Evolutionary conservation across 2,329 filamentous ascomycete species (phyloP), one percentile per base, ranked within the genome.

Genomic region (Aspergillus ibericus): DNA sequence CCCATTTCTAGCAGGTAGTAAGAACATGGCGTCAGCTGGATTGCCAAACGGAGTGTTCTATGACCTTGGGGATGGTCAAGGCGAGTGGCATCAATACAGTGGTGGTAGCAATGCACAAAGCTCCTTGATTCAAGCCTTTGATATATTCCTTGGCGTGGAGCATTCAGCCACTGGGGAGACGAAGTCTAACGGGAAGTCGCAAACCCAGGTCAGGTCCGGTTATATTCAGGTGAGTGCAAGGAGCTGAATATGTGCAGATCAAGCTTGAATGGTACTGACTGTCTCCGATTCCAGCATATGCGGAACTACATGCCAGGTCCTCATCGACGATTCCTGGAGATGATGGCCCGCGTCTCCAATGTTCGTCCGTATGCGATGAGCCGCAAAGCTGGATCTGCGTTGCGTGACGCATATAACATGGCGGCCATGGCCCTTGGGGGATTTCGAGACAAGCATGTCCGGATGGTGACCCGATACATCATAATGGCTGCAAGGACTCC

Each of bases 91-190:
- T 18, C 78, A 81, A 51, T 80, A 82, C 58, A 78, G 80, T 32
- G 82, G 82, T 2, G 82, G 82, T 0, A 83, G 81, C 61, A 84
- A 84, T 63, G 82, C 80, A 0, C 82, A 84, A 63, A 83, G 81
- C 68, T 83, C 81, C 0, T 61, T 84, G 47, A 76, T 84, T 3
- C 82, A 84, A 50, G 80, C 83, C 18, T 81, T 83, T 58, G 82
- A 84, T 61, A 80, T 81, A 6, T 78, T 80, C 2, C 74, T 84
- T 2, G 81, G 79, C 0, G 79, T 84, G 16, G 74, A 79, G 29
- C 82, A 84, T 63, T 66, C 73, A 4, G 72, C 72, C 0, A 75
- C 72, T 1, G 80, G 69, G 35, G 75, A 66, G 62, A 59, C 32
- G 8, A 59, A 49, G 3, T 59, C 53, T 20, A 32, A 56, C 25